Evolutionary conservation across 2,329 filamentous ascomycete species (phyloP), one percentile per base, ranked within the genome.

Genomic region (Aciculosporium take): DNA sequence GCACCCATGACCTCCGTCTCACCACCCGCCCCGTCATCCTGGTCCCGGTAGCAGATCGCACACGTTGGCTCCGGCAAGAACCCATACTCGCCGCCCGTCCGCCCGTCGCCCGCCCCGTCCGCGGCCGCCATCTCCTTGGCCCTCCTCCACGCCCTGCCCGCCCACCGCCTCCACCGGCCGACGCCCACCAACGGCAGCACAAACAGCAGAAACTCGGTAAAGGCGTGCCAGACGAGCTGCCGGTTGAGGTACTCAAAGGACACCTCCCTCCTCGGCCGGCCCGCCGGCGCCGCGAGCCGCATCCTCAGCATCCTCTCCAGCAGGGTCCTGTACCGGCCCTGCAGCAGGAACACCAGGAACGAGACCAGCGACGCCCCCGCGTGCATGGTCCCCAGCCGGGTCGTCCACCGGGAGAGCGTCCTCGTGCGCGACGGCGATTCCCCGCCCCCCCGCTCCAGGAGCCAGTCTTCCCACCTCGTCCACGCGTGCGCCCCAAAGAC

Each of bases 161-260:
- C 67, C 81, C 89, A 94, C 49, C 88, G 74, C 44, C 86, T 76
- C 91, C 91, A 98, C 49, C 87, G 76, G 54, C 84, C 81, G 51
- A 98, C 89, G 39, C 91, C 91, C 32, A 98, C 84, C n/a, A 98
- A 72, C 0, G 91, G 91, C n/a, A 98, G 71, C 15, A 96, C 74
- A 59, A 96, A 98, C 25, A 98, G 74, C n/a, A 98, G 69, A 53
- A 98, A 98, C 59, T 98, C 91, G 21, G 91, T 98, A 54, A 98
- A 94, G n/a, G 91, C 91, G 62, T 98, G 91, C 91, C 91, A 98
- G 29, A 98, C 91, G 9, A 98, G 76, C 63, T 98, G 91, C 37
- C 91, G 80, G 59, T 98, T 98, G 38, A 96, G 75, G 55, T 95
- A 96, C 63, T 98, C 91, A 57, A 98, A 96, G 1, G 85, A 94